A percentile compares a stretch with the other conserved stretches of the same genome.
Conservation (phyloP, 306 rosid genomes). For the Boehmeria nivea region DNA sequence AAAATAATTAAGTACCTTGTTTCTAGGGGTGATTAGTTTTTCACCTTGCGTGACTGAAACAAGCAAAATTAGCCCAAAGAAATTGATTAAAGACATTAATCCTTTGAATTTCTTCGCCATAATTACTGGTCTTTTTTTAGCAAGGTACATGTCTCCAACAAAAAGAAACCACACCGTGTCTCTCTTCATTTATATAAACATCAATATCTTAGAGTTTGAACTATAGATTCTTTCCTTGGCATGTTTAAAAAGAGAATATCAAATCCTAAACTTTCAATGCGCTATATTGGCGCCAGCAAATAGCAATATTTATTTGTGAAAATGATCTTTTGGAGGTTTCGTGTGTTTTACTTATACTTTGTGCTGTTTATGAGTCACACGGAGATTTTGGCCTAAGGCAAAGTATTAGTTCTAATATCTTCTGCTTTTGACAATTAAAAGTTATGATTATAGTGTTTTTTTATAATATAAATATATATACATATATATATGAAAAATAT, state of each 20-base stretch:
- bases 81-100: constrained; percentile 12
- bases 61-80: constrained; percentile 30
- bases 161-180: constrained; percentile 2
- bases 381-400: neutral
- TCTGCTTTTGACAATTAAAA: neutral
- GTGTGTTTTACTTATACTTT: constrained; percentile 32
- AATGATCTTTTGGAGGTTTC: too few relatives aligned
- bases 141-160: too few relatives aligned
- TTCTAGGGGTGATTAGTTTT: constrained; percentile 24
- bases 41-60: constrained; percentile 31
- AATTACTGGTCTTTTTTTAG: constrained; percentile 9
- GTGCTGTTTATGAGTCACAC: constrained; percentile 3
- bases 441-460: too few relatives aligned
- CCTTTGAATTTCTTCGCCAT: constrained; percentile 10
- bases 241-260: constrained; percentile 24
- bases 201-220: too few relatives aligned
- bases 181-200: neutral
- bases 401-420: neutral
- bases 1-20: constrained; percentile 30
- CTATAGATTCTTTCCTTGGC: constrained; percentile 44
- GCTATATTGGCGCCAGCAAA: too few relatives aligned
- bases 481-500: too few relatives aligned
- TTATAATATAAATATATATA: too few relatives aligned
- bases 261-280: constrained; percentile 13
- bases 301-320: too few relatives aligned